phyloP scores from a whole-genome alignment of 257 asterid genomes.

The Solanum sejunctum region DNA sequence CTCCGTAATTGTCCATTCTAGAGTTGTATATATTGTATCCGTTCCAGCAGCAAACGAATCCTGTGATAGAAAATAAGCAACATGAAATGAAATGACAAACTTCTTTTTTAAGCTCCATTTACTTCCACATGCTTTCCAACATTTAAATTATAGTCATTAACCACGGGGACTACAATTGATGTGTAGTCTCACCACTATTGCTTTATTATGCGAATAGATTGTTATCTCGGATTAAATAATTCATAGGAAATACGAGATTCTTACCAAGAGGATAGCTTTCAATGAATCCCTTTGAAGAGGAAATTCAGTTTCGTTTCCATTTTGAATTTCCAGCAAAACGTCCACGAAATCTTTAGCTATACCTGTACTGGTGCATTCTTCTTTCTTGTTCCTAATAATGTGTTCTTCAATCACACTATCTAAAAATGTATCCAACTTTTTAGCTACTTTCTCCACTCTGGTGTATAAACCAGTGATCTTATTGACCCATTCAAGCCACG shows the following conservation, averaged over 20 bases:
- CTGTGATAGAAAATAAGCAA: neutral
- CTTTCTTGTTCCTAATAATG: neutral
- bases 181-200: too few relatives aligned
- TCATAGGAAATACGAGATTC: too few relatives aligned
- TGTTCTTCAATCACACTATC: neutral
- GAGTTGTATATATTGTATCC: neutral
- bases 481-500: neutral
- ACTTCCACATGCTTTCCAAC: too few relatives aligned
- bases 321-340: neutral
- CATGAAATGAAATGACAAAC: too few relatives aligned
- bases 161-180: too few relatives aligned
- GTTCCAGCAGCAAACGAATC: neutral
- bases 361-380: neutral
- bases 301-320: neutral
- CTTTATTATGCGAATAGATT: too few relatives aligned
- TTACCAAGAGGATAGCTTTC: neutral
- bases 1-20: conserved; percentile 39
- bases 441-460: neutral
- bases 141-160: neutral
- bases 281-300: neutral
- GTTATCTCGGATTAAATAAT: neutral
- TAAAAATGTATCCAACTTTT: neutral
- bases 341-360: neutral
- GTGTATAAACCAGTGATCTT: neutral
- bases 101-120: too few relatives aligned